phyloP scores from a whole-genome alignment of 2,329 filamentous ascomycete species.

The Lachnellula willkommii region DNA sequence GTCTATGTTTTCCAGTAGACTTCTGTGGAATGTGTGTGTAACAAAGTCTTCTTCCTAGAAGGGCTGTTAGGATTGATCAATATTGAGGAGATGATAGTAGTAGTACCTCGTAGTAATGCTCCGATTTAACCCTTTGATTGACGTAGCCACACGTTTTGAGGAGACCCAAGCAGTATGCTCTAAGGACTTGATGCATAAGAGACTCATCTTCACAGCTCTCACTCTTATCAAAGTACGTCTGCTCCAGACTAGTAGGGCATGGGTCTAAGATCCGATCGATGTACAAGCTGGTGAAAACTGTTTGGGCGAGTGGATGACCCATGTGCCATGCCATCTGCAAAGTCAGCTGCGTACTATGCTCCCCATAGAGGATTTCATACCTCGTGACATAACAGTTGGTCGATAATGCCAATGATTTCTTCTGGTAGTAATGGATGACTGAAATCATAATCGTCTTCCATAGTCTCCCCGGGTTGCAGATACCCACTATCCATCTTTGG shows the following conservation, averaged over 20 bases:
- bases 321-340: slow-evolving; percentile 88
- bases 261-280: slow-evolving; percentile 77
- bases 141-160: slow-evolving; percentile 79
- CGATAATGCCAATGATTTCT: slow-evolving; percentile 88
- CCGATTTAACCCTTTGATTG: slow-evolving; percentile 69
- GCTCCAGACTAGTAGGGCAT: slow-evolving; percentile 53
- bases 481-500: slow-evolving; percentile 98
- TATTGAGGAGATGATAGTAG: background rate
- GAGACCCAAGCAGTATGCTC: slow-evolving; percentile 80
- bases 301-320: slow-evolving; percentile 93
- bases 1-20: slow-evolving; percentile 62
- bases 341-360: slow-evolving; percentile 5
- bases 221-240: slow-evolving; percentile 23
- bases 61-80: slow-evolving; percentile 1
- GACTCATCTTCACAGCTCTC: slow-evolving; percentile 32
- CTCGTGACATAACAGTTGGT: slow-evolving; percentile 85
- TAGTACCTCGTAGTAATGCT: slow-evolving; percentile 83
- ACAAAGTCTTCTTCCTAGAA: slow-evolving; percentile 90
- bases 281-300: slow-evolving; percentile 87
- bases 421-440: slow-evolving; percentile 61
- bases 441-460: slow-evolving; percentile 79
- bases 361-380: slow-evolving; percentile 38
- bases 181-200: slow-evolving; percentile 59
- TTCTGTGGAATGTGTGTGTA: slow-evolving; percentile 80
- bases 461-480: slow-evolving; percentile 68